phyloP scores from a whole-genome alignment of 306 rosid species.

The Pterocarpus macrocarpus region DNA sequence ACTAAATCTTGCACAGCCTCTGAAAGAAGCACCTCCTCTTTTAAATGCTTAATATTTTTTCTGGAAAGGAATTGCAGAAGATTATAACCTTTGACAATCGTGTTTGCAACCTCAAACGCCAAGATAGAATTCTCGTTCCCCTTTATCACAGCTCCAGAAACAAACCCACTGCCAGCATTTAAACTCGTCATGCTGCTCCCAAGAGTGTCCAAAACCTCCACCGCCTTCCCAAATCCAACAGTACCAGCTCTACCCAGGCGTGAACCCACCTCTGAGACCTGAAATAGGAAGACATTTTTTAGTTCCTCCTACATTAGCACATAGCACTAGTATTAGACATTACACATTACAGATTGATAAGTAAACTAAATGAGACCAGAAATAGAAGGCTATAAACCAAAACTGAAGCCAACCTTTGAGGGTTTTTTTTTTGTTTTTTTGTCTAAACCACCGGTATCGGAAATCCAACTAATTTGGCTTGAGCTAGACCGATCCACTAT shows the following conservation, averaged over 20 bases:
- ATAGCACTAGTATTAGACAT: not conserved
- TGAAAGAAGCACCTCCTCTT: conserved; percentile 76
- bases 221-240: conserved; percentile 71
- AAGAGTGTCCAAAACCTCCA: conserved; percentile 84
- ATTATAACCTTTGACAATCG: conserved; percentile 75
- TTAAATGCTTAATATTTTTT: conserved; percentile 60
- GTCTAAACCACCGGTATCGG: too few relatives aligned
- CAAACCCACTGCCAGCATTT: conserved; percentile 71
- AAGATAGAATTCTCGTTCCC: conserved; percentile 78
- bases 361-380: not conserved
- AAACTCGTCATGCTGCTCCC: conserved; percentile 88
- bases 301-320: conserved; percentile 16
- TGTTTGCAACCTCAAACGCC: conserved; percentile 88
- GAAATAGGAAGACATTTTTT: conserved; percentile 46
- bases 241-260: conserved; percentile 74
- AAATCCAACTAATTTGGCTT: too few relatives aligned
- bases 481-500: too few relatives aligned
- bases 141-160: conserved; percentile 64
- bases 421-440: not conserved
- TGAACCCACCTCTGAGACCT: conserved; percentile 81
- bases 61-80: conserved; percentile 75
- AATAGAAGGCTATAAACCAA: not conserved
- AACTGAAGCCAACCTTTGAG: not conserved
- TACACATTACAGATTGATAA: not conserved
- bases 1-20: conserved; percentile 71